Percentiles rank a stretch among this genome's conserved stretches.
phyloP scores from a whole-genome alignment of 192 early-diverging fungal species.

The Entomortierella lignicola region DNA sequence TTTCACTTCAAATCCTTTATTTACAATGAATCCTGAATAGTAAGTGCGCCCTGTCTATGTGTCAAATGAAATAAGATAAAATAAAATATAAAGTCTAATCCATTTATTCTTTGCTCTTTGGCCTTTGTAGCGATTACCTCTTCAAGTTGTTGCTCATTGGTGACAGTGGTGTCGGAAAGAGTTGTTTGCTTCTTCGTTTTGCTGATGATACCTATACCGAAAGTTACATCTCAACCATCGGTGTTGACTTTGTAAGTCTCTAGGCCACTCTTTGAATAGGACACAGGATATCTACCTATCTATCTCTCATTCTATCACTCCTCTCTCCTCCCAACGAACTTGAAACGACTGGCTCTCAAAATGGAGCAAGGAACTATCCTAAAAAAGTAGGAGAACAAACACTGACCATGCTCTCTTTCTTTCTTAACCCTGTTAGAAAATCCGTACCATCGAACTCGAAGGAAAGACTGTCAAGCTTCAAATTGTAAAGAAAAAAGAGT shows the following conservation, averaged over 20 bases:
- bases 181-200: conserved; percentile 95
- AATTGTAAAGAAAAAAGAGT: conserved; percentile 71
- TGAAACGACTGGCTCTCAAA: no score
- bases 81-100: not conserved
- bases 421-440: conserved; percentile 75
- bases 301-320: no score
- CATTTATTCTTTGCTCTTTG: not conserved
- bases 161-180: conserved; percentile 98
- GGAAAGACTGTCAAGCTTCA: conserved; percentile 98
- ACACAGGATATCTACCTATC: no score
- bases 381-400: not conserved
- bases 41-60: conserved; percentile 23
- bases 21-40: conserved; percentile 60
- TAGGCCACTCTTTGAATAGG: not conserved
- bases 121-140: conserved; percentile 86
- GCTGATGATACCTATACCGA: conserved; percentile 99
- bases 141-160: conserved; percentile 99
- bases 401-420: not conserved
- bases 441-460: conserved; percentile 98
- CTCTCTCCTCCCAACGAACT: no score
- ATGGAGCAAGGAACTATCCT: no score
- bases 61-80: no score
- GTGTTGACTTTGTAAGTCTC: conserved; percentile 93
- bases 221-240: conserved; percentile 98
- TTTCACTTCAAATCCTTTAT: not conserved